Evolutionary conservation across 2,329 filamentous ascomycete species (phyloP), one percentile per base, ranked within the genome.

Genomic region (Colletotrichum sp.): DNA sequence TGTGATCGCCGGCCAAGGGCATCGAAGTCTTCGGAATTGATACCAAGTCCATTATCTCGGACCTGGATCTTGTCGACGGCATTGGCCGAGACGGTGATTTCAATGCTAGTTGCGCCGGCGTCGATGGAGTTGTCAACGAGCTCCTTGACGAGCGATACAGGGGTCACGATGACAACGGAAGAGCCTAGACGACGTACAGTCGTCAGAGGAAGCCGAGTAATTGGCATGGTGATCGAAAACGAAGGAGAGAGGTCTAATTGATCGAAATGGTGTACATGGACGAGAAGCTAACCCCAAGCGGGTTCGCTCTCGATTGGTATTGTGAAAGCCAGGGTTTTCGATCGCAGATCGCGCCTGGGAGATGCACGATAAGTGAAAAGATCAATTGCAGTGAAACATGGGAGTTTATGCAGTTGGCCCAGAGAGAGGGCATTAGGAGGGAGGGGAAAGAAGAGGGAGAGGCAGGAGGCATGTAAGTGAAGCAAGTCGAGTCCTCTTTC

Each of bases 111-210:
- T 15, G 94, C 93, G 68, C 89, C 87, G 9, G 94, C 93, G 82
- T 96, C 94, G 24, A 96, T 88, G 58, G 94, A 89, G 82, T 96
- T 96, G 79, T 96, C 94, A 36, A 96, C 83, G 6, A 96, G 90
- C 83, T 96, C 94, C 81, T 96, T 96, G 79, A 95, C 89, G 4
- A 95, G 84, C 13, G 90, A 89, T 15, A 87, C 84, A 0, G 94
- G 89, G 9, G 91, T 90, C 7, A 89, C 87, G 66, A 96, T 88
- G 61, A 89, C 87, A 78, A 92, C 87, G 4, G 90, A 87, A 9
- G 93, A 91, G 43, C 91, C 89, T 8, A 96, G 86, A 13, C 91
- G 88, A 62, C 89, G 88, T 26, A 89, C 85, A 16, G 89, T 88
- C 5, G 86, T 83, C 48, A 85, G 79, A 3, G 90, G 84, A 9